phyloP scores from a whole-genome alignment of 306 rosid species.

The Castanospermum australe region DNA sequence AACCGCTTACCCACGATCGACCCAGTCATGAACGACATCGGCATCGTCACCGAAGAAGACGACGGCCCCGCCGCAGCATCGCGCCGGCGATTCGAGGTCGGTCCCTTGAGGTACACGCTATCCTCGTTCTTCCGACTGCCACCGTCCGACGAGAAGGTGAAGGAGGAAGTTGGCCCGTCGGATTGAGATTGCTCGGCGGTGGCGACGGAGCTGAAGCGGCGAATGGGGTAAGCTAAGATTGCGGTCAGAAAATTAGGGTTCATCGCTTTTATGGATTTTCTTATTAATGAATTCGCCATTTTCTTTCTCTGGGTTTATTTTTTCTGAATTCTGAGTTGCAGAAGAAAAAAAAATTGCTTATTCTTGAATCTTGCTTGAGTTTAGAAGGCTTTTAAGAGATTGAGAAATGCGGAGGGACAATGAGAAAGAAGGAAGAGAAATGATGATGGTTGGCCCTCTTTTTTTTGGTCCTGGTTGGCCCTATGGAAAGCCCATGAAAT shows the following conservation, averaged over 20 bases:
- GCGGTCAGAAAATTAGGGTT: constrained; percentile 8
- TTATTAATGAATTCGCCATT: constrained; percentile 46
- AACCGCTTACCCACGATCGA: constrained; percentile 87
- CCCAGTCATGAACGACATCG: constrained; percentile 89
- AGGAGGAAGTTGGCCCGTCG: constrained; percentile 45
- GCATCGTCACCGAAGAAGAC: constrained; percentile 80
- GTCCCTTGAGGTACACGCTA: constrained; percentile 49
- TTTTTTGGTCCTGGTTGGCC: too few relatives aligned
- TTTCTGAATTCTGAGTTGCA: not conserved
- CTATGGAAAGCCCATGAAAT: too few relatives aligned
- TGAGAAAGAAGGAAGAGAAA: too few relatives aligned
- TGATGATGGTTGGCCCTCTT: not conserved
- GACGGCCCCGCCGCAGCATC: too few relatives aligned
- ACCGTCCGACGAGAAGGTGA: constrained; percentile 63
- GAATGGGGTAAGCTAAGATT: constrained; percentile 27
- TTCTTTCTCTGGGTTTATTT: not conserved
- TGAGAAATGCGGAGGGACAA: too few relatives aligned
- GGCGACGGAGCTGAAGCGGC: constrained; percentile 41
- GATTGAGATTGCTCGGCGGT: constrained; percentile 42
- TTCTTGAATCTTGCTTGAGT: not conserved
- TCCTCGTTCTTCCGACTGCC: not conserved
- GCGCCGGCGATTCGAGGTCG: constrained; percentile 24
- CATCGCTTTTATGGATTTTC: constrained; percentile 29
- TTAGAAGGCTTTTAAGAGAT: not conserved
- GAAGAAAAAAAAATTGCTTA: too few relatives aligned